Evolutionary conservation across 345 rosid genomes (phyloP).

Genomic region (Eucalyptus sp.): DNA sequence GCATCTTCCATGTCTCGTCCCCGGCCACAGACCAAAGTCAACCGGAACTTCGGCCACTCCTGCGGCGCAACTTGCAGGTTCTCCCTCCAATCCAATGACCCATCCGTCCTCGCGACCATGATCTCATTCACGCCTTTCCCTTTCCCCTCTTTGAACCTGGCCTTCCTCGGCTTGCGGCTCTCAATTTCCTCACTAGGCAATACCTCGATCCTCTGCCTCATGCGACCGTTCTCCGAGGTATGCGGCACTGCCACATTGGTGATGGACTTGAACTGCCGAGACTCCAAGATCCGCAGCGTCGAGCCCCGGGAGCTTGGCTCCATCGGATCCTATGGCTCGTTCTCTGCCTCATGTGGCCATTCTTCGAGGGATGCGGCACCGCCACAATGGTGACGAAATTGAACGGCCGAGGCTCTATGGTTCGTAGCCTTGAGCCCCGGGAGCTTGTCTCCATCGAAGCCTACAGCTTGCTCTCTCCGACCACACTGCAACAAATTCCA

Average conservation of each 20-base stretch:
- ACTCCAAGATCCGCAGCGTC: conserved; percentile 42
- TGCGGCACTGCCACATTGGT: conserved; percentile 21
- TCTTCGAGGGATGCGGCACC: too few relatives aligned
- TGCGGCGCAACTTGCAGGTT: background rate
- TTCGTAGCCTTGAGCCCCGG: too few relatives aligned
- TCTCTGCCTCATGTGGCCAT: too few relatives aligned
- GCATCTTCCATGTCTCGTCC: conserved; percentile 95
- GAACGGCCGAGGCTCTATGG: too few relatives aligned
- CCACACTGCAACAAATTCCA: conserved; percentile 65
- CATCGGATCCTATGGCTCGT: conserved; percentile 27
- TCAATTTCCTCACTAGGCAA: background rate
- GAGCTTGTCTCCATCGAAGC: too few relatives aligned
- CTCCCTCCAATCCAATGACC: background rate
- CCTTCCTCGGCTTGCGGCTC: background rate
- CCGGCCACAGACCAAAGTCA: conserved; percentile 83
- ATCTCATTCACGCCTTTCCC: background rate
- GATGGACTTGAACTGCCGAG: conserved; percentile 36
- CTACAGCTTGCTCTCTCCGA: conserved; percentile 21
- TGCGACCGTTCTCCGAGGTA: conserved; percentile 17
- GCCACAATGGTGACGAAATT: too few relatives aligned
- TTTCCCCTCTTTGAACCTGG: background rate
- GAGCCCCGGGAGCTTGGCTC: conserved; percentile 37
- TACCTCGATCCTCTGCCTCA: conserved; percentile 27
- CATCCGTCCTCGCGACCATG: background rate
- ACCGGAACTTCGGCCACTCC: conserved; percentile 19